A percentile compares a stretch with the other conserved stretches of the same genome.
Conservation (phyloP, 139 green algal species). For the Chlorella sp. region DNA sequence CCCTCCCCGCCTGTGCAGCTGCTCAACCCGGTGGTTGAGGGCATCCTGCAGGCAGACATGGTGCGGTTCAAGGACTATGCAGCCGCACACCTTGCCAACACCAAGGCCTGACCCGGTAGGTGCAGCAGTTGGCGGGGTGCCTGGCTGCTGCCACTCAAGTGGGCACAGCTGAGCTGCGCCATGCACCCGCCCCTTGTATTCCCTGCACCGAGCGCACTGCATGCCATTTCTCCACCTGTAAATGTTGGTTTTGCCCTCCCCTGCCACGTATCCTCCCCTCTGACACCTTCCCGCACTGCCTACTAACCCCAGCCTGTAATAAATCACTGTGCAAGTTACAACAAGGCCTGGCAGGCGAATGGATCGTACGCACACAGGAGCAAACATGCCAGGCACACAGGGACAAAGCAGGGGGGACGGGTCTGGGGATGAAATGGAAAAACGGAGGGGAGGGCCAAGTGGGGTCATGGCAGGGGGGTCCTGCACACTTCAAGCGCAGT, state of each 20-base stretch:
- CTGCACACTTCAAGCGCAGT: background rate
- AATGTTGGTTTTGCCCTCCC: too few species aligned
- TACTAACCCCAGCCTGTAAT: too few species aligned
- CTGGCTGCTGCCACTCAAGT: background rate
- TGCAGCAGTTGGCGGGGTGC: background rate
- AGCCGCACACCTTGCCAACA: too few species aligned
- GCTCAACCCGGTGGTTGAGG: slow-evolving; percentile 84
- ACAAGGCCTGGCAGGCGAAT: too few species aligned
- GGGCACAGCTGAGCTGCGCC: too few species aligned
- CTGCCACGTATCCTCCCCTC: too few species aligned
- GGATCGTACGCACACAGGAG: too few species aligned
- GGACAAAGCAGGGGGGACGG: background rate
- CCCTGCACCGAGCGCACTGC: too few species aligned
- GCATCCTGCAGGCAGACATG: slow-evolving; percentile 87
- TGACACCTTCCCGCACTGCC: too few species aligned
- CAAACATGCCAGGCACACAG: background rate
- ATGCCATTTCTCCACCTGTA: too few species aligned
- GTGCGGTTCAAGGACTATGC: slow-evolving; percentile 60
- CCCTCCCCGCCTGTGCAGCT: slow-evolving; percentile 57
- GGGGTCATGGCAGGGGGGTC: background rate
- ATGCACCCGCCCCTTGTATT: too few species aligned
- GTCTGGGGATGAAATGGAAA: background rate
- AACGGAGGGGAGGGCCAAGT: background rate
- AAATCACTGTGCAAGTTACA: too few species aligned
- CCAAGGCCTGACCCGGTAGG: background rate